Evolutionary conservation across 371 early-diverging fungal genomes (phyloP), one percentile per base, ranked within the genome.

Genomic region (Rhizomucor pusillus): DNA sequence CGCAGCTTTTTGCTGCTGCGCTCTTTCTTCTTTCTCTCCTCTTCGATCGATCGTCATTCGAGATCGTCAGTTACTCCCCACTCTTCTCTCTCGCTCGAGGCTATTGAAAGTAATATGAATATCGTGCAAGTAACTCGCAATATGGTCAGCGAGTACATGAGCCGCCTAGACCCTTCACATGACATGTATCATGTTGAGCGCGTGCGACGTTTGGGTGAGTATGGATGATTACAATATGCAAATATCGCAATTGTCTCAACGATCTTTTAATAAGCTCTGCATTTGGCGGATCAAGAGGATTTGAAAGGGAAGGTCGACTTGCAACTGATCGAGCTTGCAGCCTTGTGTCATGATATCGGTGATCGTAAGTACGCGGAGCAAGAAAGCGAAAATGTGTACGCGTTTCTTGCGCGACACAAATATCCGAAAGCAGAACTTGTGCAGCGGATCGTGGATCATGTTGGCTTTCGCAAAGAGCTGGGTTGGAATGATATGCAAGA

Each of bases 131-230:
- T 50, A 40, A 65, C 82, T 6, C 72, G 81, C 34, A 50, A 52
- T 5, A 82, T 86, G 69, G 89, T 87, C n/a, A 62, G 67, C 29
- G 71, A 73, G 39, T 85, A 85, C 54, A 89, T 89, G 89, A 63
- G 67, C 33, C 67, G 61, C 4, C 81, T 82, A 40, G 89, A 89
- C 54, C 84, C 88, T 34, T 90, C 90, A 1, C 91, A 91, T 69
- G 91, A 91, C 66, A 87, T 80, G 76, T 57, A 80, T 12, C 91
- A 91, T 70, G 84, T 90, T 14, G 79, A 89, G 43, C 82, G 91
- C 20, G 91, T 91, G 1, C 72, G 78, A n/a, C 57, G 75, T 18
- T 65, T 80, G 43, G 90, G 85, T 84, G 65, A 56, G 20, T n/a
- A 33, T 16, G 39, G 2, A 19, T 18, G n/a, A n/a, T n/a, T n/a